Base-by-base conservation (phyloP, 495 filamentous ascomycete species). In the Neurospora sp. region DNA sequence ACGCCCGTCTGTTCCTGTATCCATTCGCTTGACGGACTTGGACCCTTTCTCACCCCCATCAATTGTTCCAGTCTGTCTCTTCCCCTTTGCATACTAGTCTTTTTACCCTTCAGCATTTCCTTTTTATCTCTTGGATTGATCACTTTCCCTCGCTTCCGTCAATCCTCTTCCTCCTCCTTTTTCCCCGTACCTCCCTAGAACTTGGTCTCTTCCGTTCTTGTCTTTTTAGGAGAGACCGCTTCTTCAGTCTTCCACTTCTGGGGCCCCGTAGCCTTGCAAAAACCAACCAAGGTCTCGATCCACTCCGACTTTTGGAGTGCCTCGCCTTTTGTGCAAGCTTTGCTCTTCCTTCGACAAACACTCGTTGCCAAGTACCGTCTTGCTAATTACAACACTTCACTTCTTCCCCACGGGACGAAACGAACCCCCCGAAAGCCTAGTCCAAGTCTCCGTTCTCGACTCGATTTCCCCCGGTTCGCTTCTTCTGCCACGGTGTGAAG, bases 131-230 rank as follows among this genome's bases (percentile, higher is more conserved):
- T 71, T 65, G 41, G 37, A 39, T 68, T 70, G 35, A 59, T 70
- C 70, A 42, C 72, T 59, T 73, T 72, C 74, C 74, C 61, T 74
- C 72, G 69, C 72, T 70, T 72, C 74, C 78, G n/a, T 73, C 73
- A 71, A 72, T 74, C 72, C 70, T 71, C 68, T 75, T 71, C 70
- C 69, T 75, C 75, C 68, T 78, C 74, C 74, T 72, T 73, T 76
- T 76, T 65, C 45, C 71, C 70, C 59, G 9, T 48, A 45, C 69
- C 71, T 38, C 70, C 37, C 42, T 65, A 35, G 53, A 65, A 65
- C 72, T 38, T 73, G 10, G 37, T 70, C 31, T 38, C 35, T 53
- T 16, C 68, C 68, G 70, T 69, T 70, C 69, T 70, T 39, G 71
- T 59, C 18, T 65, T 35, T 65, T 35, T 59, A 65, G 53, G 53